Evolutionary conservation across 2,329 filamentous ascomycete species (phyloP), one percentile per base, ranked within the genome.

Genomic region (Lecanosticta acicola): DNA sequence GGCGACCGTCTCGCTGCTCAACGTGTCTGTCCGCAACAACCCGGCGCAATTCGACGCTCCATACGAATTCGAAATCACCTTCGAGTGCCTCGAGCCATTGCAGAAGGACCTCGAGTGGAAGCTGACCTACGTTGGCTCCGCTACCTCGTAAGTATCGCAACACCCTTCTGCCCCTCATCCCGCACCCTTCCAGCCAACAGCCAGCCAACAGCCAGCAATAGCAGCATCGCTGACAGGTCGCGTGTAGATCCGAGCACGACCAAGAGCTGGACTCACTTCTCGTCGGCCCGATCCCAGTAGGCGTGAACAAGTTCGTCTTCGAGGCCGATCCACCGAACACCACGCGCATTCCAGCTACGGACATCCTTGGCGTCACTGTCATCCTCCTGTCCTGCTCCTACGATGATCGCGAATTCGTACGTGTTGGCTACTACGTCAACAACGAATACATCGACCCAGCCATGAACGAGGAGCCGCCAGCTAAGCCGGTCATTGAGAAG

Each of bases 21-120:
- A 91, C 65, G 93, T 98, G 63, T 87, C 93, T 70, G 87, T 98
- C 59, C 78, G 89, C 67, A 97, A 98, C 80, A 98, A 98, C 74
- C 93, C 93, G 63, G 90, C 93, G 63, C 82, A 85, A 59, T 97
- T 98, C 73, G 85, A 82, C 61, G 86, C 91, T 67, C 83, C 88
- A 44, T 98, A 98, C 69, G 83, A 93, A 69, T 95, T 98, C 59
- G 91, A 98, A 71, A 97, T 98, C 68, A 98, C 93, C 14, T 98
- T 98, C 54, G 93, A 98, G 71, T 97, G 93, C 64, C 81, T 97
- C 18, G 93, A 98, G 74, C 81, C 85, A 58, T 79, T 98, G 32
- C 87, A 94, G 67, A 96, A 96, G 72, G 93, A 98, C 72, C 83
- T 98, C 51, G 93, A 98, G 72, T 98, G 93, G 93, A 98, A 98